Evolutionary conservation across 108 stramenopile genomes (phyloP).

Genomic region (Cyclostephanos tholiformis): DNA sequence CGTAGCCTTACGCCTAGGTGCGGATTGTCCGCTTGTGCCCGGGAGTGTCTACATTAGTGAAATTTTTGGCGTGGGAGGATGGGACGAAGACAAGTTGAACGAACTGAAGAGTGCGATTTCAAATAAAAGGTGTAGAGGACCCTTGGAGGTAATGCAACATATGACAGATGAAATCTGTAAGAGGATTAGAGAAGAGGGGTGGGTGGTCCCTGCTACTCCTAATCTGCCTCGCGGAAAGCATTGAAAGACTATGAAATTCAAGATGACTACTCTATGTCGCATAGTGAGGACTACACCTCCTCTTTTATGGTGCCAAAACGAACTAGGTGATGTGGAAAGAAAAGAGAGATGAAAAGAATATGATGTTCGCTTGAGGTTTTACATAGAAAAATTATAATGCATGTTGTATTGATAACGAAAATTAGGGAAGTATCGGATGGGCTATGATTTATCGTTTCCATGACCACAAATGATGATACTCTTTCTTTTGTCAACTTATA

Average conservation of each 20-base stretch:
- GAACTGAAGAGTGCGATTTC: slow-evolving; percentile 38
- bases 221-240: slow-evolving; percentile 17
- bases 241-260: background rate
- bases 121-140: slow-evolving; percentile 33
- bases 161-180: slow-evolving; percentile 43
- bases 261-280: no score
- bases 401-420: no score
- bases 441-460: no score
- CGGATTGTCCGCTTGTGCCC: slow-evolving; percentile 51
- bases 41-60: slow-evolving; percentile 58
- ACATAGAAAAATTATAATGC: no score
- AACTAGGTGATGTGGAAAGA: no score
- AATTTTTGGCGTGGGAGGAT: slow-evolving; percentile 64
- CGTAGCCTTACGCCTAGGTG: slow-evolving; percentile 53
- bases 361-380: no score
- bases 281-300: background rate
- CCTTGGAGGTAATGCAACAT: slow-evolving; percentile 56
- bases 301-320: background rate
- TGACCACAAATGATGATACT: no score
- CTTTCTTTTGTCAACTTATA: background rate
- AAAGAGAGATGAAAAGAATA: no score
- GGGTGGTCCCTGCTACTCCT: slow-evolving; percentile 51
- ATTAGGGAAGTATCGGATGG: no score
- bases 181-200: slow-evolving; percentile 34
- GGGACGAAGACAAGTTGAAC: slow-evolving; percentile 48